Evolutionary conservation across 2,329 filamentous ascomycete genomes (phyloP).

Genomic region (Colletotrichum plurivorum): DNA sequence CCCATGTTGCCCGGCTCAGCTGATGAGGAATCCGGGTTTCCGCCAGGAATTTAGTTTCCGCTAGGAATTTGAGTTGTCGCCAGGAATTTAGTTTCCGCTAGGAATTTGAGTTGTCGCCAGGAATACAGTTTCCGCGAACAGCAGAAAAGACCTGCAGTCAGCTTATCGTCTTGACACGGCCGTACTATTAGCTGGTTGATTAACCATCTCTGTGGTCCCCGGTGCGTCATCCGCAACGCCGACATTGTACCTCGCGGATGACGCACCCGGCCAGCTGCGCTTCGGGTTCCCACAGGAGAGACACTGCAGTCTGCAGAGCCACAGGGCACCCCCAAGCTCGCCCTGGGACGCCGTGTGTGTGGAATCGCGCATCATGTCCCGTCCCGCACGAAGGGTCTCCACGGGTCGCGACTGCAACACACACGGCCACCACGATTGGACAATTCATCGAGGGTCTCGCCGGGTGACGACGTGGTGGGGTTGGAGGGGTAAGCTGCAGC

Average conservation of each 20-base stretch:
- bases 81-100: no score
- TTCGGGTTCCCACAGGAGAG: neutral
- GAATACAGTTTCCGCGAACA: no score
- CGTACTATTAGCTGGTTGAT: no score
- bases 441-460: conserved; percentile 22
- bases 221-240: no score
- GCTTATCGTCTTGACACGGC: neutral
- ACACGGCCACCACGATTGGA: conserved; percentile 17
- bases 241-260: no score
- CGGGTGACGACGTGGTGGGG: conserved; percentile 33
- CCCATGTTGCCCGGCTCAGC: no score
- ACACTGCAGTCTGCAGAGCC: neutral
- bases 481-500: conserved; percentile 21
- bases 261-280: no score
- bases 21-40: no score
- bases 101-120: no score
- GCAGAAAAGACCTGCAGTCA: neutral
- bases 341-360: conserved; percentile 23
- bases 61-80: no score
- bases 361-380: neutral
- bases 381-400: conserved; percentile 16
- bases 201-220: no score
- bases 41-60: no score
- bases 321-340: neutral
- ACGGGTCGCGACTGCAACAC: neutral